Evolutionary conservation across 352 stramenopile genomes (phyloP), one percentile per base, ranked within the genome.

Genomic region (Phytophthora hibernalis): DNA sequence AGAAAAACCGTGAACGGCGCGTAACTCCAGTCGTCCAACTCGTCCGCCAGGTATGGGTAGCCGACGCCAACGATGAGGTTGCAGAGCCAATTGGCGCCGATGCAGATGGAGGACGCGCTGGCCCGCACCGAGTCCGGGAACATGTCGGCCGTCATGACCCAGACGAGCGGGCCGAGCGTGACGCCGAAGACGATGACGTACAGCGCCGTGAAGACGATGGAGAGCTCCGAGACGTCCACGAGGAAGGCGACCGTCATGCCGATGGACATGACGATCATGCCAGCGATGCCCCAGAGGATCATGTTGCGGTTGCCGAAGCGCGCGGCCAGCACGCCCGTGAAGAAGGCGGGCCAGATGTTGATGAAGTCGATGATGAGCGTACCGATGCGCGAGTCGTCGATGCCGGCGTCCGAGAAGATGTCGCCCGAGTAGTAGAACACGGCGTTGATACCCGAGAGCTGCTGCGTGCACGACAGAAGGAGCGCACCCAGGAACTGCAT

Each of bases 251-350:
- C 54, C 5, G 78, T 86, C 57, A 89, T 77, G 33, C 70, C 71
- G 21, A 85, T 57, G 8, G 80, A 63, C 26, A 70, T 77, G 24
- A 89, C 26, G 9, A 84, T n/a, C 80, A 91, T 91, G 21, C 63
- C 51, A 7, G 53, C 57, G n/a, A 76, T 64, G 18, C 78, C 78
- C n/a, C 49, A 48, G n/a, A 89, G 65, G 8, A 91, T 70, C 73
- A 91, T 80, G 47, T 54, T 82, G 55, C 80, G 80, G 48, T 81
- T 85, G 30, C 69, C 70, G 40, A 89, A 88, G 57, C 65, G 68
- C 40, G 59, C 71, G 28, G 68, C 65, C 20, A 89, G 48, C 18
- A 80, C 26, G n/a, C n/a, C n/a, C n/a, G n/a, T n/a, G n/a, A n/a
- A n/a, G n/a, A n/a, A n/a, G n/a, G n/a, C n/a, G n/a, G n/a, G n/a